Evolutionary conservation across 805 yeast genomes (phyloP), one percentile per base, ranked within the genome.

Genomic region (Starmerella asiatica): DNA sequence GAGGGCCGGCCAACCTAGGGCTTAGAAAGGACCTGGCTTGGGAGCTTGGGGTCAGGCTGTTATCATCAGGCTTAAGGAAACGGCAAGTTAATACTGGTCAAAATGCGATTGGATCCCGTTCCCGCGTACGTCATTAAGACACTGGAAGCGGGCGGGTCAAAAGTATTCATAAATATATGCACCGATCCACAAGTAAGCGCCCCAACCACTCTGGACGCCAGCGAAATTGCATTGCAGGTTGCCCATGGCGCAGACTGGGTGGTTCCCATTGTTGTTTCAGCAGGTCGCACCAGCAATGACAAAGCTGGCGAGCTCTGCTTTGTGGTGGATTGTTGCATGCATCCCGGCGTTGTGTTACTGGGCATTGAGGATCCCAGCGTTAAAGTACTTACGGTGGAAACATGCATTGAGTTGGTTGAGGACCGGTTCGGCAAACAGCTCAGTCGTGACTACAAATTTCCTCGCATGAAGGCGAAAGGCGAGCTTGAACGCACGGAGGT

Each of bases 401-500:
- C 94, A 79, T 78, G 93, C 51, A 56, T 84, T 30, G 93, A 83
- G 53, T 70, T 85, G 9, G 73, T 81, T 3, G 94, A 83, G 55
- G 60, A 76, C 43, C 52, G 68, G 20, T 62, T 60, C 14, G 62
- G 65, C 36, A 55, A 75, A 2, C 57, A 62, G 3, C 63, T 85
- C 15, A 80, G 78, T 40, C 61, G 94, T 38, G 79, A 76, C 37
- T 55, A 56, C 28, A 63, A 73, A 3, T 62, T 72, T 2, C 95
- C 95, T 1, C 82, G 81, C 50, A 67, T 88, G 74, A 56, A 65
- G 9, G 60, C 69, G 36, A 85, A 85, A 60, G 94, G 94, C 1
- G 65, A 59, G 24, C 64, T 73, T 3, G 63, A 70, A 3, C 50
- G 54, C 9, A 65, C 76, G 1, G 67, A 45, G 29, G 34, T 50